Evolutionary conservation across 768 basidiomycete genomes (phyloP).

Genomic region (Collybia sordida): DNA sequence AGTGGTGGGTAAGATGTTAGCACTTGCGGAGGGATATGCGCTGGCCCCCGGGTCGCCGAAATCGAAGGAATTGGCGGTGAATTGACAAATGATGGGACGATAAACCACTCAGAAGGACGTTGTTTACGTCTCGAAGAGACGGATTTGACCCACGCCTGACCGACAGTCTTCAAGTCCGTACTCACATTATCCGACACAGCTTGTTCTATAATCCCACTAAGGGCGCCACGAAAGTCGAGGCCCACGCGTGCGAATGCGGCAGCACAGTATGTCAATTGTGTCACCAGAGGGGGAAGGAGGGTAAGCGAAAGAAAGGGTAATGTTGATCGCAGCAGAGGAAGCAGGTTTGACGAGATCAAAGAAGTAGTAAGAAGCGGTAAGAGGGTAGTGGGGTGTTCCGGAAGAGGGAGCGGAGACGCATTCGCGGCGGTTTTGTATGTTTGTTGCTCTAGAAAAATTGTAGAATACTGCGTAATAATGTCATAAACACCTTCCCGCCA

Average conservation of each 20-base stretch:
- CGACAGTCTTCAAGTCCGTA: slow-evolving; percentile 39
- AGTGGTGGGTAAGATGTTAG: slow-evolving; percentile 76
- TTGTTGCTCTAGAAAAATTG: slow-evolving; percentile 76
- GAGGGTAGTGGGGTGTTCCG: slow-evolving; percentile 35
- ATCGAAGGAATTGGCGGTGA: slow-evolving; percentile 23
- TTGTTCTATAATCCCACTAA: slow-evolving; percentile 63
- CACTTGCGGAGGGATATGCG: slow-evolving; percentile 70
- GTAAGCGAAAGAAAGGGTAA: slow-evolving; percentile 63
- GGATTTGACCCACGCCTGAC: not conserved
- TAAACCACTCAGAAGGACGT: slow-evolving; percentile 52
- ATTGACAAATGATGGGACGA: slow-evolving; percentile 31
- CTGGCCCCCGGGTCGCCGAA: slow-evolving; percentile 29
- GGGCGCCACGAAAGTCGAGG: slow-evolving; percentile 76
- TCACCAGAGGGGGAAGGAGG: slow-evolving; percentile 79
- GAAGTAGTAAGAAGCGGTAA: slow-evolving; percentile 66
- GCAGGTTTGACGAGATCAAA: slow-evolving; percentile 56
- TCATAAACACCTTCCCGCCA: slow-evolving; percentile 95
- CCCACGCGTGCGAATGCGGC: slow-evolving; percentile 91
- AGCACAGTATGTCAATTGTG: slow-evolving; percentile 92
- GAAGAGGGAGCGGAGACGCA: not conserved
- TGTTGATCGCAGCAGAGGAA: slow-evolving; percentile 60
- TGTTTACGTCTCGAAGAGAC: not conserved
- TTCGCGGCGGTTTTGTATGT: slow-evolving; percentile 8
- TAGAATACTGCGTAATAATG: slow-evolving; percentile 83
- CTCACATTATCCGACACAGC: slow-evolving; percentile 61